Evolutionary conservation across 495 filamentous ascomycete genomes (phyloP).

Genomic region (Penicillium ucsense): DNA sequence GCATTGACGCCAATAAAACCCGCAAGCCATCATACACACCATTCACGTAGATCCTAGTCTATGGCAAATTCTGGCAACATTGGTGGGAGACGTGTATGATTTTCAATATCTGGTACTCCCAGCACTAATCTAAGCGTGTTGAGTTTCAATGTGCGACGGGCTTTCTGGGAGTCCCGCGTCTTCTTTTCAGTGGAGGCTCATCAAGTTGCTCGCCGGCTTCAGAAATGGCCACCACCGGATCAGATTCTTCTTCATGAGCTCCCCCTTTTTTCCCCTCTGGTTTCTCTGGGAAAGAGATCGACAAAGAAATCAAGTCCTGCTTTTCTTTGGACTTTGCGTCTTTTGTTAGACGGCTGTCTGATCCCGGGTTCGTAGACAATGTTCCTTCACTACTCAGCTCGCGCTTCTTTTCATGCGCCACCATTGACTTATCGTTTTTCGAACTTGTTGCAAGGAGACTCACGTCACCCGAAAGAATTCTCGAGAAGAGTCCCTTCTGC

Average conservation of each 20-base stretch:
- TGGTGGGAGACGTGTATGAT: too few relatives aligned
- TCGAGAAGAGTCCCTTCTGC: slow-evolving; percentile 18
- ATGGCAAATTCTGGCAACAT: too few relatives aligned
- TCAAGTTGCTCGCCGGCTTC: slow-evolving; percentile 11
- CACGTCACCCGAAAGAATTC: slow-evolving; percentile 18
- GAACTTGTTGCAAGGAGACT: slow-evolving; percentile 2
- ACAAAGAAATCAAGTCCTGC: slow-evolving; percentile 25
- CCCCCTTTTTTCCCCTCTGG: slow-evolving; percentile 1
- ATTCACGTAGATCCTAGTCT: too few relatives aligned
- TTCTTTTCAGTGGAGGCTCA: slow-evolving; percentile 30
- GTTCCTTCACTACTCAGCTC: background rate
- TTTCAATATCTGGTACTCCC: too few relatives aligned
- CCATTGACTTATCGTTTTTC: background rate
- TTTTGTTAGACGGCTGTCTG: slow-evolving; percentile 3
- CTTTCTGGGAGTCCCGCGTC: slow-evolving; percentile 20
- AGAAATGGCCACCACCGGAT: slow-evolving; percentile 15
- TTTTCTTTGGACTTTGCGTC: slow-evolving; percentile 5
- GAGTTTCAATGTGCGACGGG: slow-evolving; percentile 1
- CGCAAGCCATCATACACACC: too few relatives aligned
- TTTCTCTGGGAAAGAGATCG: slow-evolving; percentile 25
- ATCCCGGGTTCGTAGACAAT: too few relatives aligned
- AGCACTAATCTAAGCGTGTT: too few relatives aligned
- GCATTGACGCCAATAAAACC: too few relatives aligned
- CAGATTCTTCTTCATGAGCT: slow-evolving; percentile 5
- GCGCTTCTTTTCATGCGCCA: slow-evolving; percentile 4